phyloP scores from a whole-genome alignment of 140 eudicot species.

The Ambrosia hybrid region DNA sequence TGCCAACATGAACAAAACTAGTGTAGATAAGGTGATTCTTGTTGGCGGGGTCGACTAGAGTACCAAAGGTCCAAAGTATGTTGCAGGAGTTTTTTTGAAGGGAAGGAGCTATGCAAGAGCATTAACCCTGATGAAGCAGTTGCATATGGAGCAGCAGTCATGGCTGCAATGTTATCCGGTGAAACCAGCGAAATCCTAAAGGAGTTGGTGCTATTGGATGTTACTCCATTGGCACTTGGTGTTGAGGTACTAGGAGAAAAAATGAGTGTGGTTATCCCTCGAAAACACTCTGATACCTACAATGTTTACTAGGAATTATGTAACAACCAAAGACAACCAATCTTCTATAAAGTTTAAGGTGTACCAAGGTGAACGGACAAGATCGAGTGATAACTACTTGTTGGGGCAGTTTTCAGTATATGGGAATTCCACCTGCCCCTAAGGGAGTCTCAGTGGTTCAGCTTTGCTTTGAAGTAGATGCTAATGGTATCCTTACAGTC shows the following conservation, averaged over 20 bases:
- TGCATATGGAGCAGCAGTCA: too few relatives aligned
- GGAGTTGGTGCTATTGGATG: constrained; percentile 23
- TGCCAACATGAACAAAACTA: constrained; percentile 1
- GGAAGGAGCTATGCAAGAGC: too few relatives aligned
- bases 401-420: constrained; percentile 38
- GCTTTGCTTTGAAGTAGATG: not conserved
- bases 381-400: constrained; percentile 31
- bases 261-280: constrained; percentile 27
- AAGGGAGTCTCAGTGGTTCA: not conserved
- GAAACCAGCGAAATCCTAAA: not conserved
- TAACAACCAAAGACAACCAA: constrained; percentile 41
- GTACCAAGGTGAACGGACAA: constrained; percentile 47
- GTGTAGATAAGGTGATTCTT: not conserved
- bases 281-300: constrained; percentile 46
- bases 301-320: constrained; percentile 29
- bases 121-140: too few relatives aligned
- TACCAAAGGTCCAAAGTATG: too few relatives aligned
- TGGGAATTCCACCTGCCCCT: constrained; percentile 25
- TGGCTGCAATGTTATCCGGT: not conserved
- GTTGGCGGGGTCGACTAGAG: too few relatives aligned
- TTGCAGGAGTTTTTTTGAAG: too few relatives aligned
- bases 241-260: constrained; percentile 33
- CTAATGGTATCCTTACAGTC: not conserved
- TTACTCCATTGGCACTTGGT: constrained; percentile 40
- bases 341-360: constrained; percentile 38